A percentile compares a stretch with the other conserved stretches of the same genome.
phyloP scores from a whole-genome alignment of 2,329 filamentous ascomycete species.

The Dactylonectria estremocensis region DNA sequence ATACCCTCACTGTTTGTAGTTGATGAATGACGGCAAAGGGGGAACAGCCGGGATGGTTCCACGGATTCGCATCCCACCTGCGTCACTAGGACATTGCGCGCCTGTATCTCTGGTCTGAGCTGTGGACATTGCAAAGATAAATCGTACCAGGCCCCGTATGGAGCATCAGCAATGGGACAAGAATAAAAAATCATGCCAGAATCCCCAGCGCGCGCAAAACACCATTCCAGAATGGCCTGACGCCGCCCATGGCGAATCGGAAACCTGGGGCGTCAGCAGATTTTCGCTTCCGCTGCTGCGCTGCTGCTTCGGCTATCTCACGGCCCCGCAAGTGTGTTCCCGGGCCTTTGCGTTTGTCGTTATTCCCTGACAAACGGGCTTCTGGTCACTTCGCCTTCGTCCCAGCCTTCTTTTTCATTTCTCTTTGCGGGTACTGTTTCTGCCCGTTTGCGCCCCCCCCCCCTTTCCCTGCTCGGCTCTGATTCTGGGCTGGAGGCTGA shows the following conservation, averaged over 20 bases:
- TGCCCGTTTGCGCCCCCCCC: neutral
- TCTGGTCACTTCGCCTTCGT: neutral
- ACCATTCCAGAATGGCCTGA: constrained; percentile 25
- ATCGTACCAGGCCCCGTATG: constrained; percentile 29
- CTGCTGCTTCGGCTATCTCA: constrained; percentile 25
- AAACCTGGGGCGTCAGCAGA: constrained; percentile 31
- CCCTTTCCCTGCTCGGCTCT: constrained; percentile 4
- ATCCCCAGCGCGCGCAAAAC: constrained; percentile 3
- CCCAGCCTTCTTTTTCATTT: constrained; percentile 23
- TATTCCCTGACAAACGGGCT: neutral
- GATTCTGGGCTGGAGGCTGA: constrained; percentile 11
- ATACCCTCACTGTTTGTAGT: neutral
- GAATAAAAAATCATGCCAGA: constrained; percentile 31
- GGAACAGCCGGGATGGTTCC: neutral
- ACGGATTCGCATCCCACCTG: neutral
- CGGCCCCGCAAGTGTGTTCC: constrained; percentile 8
- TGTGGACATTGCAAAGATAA: constrained; percentile 10
- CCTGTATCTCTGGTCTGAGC: constrained; percentile 26
- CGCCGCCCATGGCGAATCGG: constrained; percentile 29
- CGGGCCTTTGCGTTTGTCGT: neutral
- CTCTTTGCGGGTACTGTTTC: neutral
- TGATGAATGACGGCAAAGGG: neutral
- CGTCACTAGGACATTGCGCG: too few relatives aligned
- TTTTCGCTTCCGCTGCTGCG: constrained; percentile 18
- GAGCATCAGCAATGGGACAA: neutral